Evolutionary conservation across 2,329 filamentous ascomycete genomes (phyloP).

Genomic region (Ceratocystis diversiconidia): DNA sequence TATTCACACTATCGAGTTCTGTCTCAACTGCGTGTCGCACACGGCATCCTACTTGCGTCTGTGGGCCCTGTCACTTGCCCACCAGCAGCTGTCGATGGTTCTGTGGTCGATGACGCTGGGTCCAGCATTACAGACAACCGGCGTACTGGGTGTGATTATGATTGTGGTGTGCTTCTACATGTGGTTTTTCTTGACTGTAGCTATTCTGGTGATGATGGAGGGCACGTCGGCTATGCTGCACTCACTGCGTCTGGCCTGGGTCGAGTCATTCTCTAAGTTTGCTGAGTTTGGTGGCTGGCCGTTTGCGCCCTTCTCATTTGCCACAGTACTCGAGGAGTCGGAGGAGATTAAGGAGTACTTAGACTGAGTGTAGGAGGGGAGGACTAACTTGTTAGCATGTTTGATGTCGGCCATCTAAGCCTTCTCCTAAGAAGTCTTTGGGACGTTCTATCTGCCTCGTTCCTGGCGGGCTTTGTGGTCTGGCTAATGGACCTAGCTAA

Average conservation of each 20-base stretch:
- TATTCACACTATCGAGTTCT: slow-evolving; percentile 99
- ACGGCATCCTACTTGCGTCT: slow-evolving; percentile 97
- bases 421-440: too few species aligned
- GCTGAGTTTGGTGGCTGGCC: slow-evolving; percentile 80
- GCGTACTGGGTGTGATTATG: slow-evolving; percentile 59
- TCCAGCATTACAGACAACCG: slow-evolving; percentile 53
- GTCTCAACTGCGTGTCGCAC: slow-evolving; percentile 96
- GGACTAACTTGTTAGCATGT: not conserved
- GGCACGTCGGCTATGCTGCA: slow-evolving; percentile 87
- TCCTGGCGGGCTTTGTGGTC: too few species aligned
- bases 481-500: not conserved
- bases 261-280: slow-evolving; percentile 96
- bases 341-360: slow-evolving; percentile 44
- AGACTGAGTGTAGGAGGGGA: slow-evolving; percentile 25
- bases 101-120: slow-evolving; percentile 93
- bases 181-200: slow-evolving; percentile 69
- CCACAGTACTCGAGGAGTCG: slow-evolving; percentile 70
- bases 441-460: too few species aligned
- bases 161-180: slow-evolving; percentile 70
- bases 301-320: slow-evolving; percentile 83
- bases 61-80: slow-evolving; percentile 91
- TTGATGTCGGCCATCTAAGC: not conserved
- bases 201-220: slow-evolving; percentile 82
- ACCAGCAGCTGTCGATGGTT: slow-evolving; percentile 93
- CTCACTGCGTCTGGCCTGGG: slow-evolving; percentile 82